A percentile compares a stretch with the other conserved stretches of the same genome.
Conservation (phyloP, 2,329 filamentous ascomycete genomes). For the Penicillium sp. region DNA sequence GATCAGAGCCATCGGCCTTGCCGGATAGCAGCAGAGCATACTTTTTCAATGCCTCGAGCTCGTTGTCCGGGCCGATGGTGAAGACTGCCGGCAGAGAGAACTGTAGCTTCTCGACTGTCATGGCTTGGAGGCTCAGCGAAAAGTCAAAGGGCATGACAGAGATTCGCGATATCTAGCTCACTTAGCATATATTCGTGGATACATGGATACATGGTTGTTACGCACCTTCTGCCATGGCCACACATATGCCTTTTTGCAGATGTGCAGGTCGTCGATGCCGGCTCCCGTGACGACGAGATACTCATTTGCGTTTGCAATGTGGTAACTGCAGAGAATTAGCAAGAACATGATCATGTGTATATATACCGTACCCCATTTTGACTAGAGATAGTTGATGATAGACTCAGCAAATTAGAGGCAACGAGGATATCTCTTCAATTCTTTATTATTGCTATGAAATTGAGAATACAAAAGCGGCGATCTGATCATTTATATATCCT, state of each 20-base stretch:
- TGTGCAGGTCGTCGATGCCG: slow-evolving; percentile 68
- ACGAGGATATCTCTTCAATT: not conserved
- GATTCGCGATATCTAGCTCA: slow-evolving; percentile 29
- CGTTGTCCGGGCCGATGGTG: slow-evolving; percentile 76
- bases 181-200: not conserved
- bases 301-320: slow-evolving; percentile 69
- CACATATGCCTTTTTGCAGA: slow-evolving; percentile 73
- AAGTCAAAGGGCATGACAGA: slow-evolving; percentile 63
- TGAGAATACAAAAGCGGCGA: not conserved
- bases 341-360: not conserved
- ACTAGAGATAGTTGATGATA: not conserved
- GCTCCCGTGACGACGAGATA: slow-evolving; percentile 86
- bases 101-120: slow-evolving; percentile 85
- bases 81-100: slow-evolving; percentile 80
- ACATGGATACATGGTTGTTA: not conserved
- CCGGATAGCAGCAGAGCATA: slow-evolving; percentile 76
- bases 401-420: not conserved
- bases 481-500: too few relatives aligned
- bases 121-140: slow-evolving; percentile 75
- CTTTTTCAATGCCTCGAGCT: slow-evolving; percentile 67
- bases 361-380: not conserved
- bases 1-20: slow-evolving; percentile 45
- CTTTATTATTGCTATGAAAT: not conserved
- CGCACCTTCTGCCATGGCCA: slow-evolving; percentile 63
- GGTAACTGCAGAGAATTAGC: slow-evolving; percentile 51